phyloP scores from a whole-genome alignment of 495 filamentous ascomycete species.

The Daldinia bambusicola region DNA sequence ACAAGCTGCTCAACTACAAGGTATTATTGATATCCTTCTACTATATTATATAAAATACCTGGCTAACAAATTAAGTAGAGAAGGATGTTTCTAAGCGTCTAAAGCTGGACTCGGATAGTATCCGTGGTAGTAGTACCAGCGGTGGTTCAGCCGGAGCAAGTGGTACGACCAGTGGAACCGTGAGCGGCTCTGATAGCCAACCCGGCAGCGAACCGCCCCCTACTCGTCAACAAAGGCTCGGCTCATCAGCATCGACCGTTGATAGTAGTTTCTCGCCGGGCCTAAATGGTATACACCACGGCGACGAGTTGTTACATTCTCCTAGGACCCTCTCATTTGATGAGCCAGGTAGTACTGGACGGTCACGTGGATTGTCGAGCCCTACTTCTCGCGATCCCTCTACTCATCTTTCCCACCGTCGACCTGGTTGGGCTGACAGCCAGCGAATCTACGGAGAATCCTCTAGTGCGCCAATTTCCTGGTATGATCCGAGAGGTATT shows the following conservation, averaged over 20 bases:
- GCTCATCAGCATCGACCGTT: conserved; percentile 51
- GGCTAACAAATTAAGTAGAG: conserved; percentile 42
- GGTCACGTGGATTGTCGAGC: conserved; percentile 43
- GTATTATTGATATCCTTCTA: conserved; percentile 31
- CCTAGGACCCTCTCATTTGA: conserved; percentile 43
- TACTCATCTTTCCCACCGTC: conserved; percentile 24
- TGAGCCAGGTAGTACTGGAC: conserved; percentile 23
- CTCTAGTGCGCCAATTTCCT: conserved; percentile 22
- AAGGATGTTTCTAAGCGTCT: conserved; percentile 58
- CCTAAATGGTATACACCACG: conserved; percentile 38
- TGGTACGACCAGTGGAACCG: conserved; percentile 52
- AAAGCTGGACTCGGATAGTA: conserved; percentile 48
- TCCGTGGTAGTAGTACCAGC: conserved; percentile 49
- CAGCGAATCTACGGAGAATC: conserved; percentile 36
- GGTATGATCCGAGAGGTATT: conserved; percentile 43
- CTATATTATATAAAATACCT: neutral
- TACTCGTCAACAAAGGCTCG: conserved; percentile 53
- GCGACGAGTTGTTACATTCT: conserved; percentile 52
- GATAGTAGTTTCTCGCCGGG: conserved; percentile 49
- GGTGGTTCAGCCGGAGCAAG: conserved; percentile 48
- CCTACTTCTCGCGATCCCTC: conserved; percentile 43
- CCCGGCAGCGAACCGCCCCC: conserved; percentile 58
- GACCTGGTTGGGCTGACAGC: conserved; percentile 36
- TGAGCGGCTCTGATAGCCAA: conserved; percentile 55
- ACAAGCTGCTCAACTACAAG: conserved; percentile 62